Percentiles rank a stretch among this genome's conserved stretches.
Evolutionary conservation across 768 basidiomycete species (phyloP).

Genomic region (Kwoniella sp.): DNA sequence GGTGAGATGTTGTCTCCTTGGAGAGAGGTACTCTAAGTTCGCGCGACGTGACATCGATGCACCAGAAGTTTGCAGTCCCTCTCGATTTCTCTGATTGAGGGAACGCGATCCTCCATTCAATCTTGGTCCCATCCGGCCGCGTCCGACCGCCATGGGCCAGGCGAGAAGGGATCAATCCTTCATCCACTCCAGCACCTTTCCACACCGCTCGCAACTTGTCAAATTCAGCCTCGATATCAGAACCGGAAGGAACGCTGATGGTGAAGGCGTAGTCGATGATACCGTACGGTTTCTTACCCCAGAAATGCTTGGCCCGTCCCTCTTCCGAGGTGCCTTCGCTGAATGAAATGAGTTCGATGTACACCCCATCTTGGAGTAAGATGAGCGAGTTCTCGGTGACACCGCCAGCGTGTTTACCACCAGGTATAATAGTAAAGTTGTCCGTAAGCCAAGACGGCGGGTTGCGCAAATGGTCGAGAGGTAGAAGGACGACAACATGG

Average conservation of each 20-base stretch:
- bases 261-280: neutral
- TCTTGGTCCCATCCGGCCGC: neutral
- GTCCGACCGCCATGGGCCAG: neutral
- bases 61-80: neutral
- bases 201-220: neutral
- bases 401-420: neutral
- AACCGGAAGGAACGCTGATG: neutral
- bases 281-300: neutral
- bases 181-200: neutral
- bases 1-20: neutral
- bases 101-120: neutral
- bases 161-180: neutral
- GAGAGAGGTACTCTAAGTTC: neutral
- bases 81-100: neutral
- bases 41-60: neutral
- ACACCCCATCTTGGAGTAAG: neutral
- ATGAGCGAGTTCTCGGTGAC: neutral
- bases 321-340: neutral
- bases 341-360: neutral
- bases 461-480: neutral
- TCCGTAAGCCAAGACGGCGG: neutral
- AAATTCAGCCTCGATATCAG: neutral
- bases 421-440: neutral
- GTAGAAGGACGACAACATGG: neutral
- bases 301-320: neutral